These are phyloP conservation scores for Fagopyrum tataricum DNA, from an alignment of 148 eudicot genomes.

Conservation along the genomic window DNA sequence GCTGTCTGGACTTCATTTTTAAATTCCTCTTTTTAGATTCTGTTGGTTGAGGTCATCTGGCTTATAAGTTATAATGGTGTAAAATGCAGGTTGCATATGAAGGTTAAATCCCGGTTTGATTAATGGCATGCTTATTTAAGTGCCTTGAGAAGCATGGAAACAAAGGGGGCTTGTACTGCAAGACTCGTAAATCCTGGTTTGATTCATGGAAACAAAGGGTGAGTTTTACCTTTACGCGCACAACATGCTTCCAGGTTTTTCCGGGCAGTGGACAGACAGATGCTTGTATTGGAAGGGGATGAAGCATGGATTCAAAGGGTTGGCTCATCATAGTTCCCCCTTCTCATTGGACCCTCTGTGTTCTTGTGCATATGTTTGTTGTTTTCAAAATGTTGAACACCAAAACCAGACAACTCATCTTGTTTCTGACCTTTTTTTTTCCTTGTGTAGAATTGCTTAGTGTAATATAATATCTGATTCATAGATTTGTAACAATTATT, in stretches of 20 bases:
- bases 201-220: not conserved
- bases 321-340: not conserved
- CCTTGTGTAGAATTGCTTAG: not conserved
- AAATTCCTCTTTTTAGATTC: too few species aligned
- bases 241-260: not conserved
- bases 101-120: not conserved
- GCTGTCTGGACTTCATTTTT: too few species aligned
- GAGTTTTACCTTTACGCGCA: not conserved
- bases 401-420: not conserved
- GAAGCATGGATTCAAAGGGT: not conserved
- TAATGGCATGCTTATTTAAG: constrained; percentile 2
- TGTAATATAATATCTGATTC: not conserved
- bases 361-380: not conserved
- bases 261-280: not conserved
- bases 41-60: too few species aligned
- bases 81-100: not conserved
- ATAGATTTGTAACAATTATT: not conserved
- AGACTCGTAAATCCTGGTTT: not conserved
- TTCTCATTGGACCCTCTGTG: not conserved
- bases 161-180: not conserved
- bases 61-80: too few species aligned
- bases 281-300: not conserved
- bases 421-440: not conserved
- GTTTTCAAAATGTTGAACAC: not conserved
- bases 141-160: not conserved